Evolutionary conservation across 1,139 yeast genomes (phyloP), one percentile per base, ranked within the genome.

Genomic region (Kurtzmaniella quercitrusa): DNA sequence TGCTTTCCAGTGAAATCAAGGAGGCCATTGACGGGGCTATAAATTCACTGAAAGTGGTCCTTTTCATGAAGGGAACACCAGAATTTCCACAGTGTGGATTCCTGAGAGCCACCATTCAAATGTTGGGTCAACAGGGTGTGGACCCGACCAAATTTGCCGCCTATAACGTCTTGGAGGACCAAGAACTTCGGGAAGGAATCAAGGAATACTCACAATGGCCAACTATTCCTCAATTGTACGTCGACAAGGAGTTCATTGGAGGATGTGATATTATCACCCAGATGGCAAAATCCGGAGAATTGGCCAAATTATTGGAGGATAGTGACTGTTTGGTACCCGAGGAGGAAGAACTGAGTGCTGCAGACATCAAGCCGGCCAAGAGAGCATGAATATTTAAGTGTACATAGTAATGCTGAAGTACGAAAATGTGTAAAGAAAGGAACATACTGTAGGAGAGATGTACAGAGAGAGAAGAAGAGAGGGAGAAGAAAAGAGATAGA

Each of bases 31-130:
- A 85, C 55, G 75, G 78, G 45, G 98, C 98, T 1, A 85, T 93
- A 25, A 71, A 68, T 4, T 82, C 95, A 14, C 94, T 97, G 1
- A 96, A 96, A 15, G 98, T 93, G 12, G 98, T 94, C 10, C 74
- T 94, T 29, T 91, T 91, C 70, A 88, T 88, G 96, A 88, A 88
- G 61, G 96, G 96, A 10, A 94, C 98, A 1, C 99, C 99, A 1
- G 97, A 91, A 58, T 89, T 87, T 47, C 99, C 99, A 25, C 95
- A 90, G 58, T 94, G 99, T 73, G 98, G 99, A 1, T 94, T 94
- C 60, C 90, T 97, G 6, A 80, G 96, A 59, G 95, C 96, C 43
- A 88, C 97, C 15, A 91, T 94, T 53, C 94, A 89, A 61, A 79
- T 90, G 41, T 76, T 94, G 50, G 98, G 98, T 16, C 94, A 90